Evolutionary conservation across 805 yeast genomes (phyloP).

Genomic region (Wickerhamiella sergipiensis): DNA sequence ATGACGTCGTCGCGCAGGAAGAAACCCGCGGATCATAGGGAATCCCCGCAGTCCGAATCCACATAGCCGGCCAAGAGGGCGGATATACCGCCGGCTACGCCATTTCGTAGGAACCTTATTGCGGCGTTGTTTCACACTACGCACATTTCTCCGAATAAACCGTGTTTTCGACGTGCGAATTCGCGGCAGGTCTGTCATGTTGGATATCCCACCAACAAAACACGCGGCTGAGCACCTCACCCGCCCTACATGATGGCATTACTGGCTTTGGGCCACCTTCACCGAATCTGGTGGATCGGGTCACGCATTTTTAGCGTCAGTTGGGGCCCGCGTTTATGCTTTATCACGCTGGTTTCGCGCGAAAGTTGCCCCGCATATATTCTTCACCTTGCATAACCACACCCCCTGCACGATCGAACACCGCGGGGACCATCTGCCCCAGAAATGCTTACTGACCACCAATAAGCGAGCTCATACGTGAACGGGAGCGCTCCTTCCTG

Average conservation of each 20-base stretch:
- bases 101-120: background rate
- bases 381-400: no score
- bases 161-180: background rate
- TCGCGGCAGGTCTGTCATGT: background rate
- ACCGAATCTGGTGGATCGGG: no score
- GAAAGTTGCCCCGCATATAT: no score
- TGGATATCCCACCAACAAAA: background rate
- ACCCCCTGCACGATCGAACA: background rate
- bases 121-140: background rate
- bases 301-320: no score
- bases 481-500: background rate
- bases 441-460: background rate
- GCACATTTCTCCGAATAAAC: background rate
- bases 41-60: background rate
- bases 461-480: background rate
- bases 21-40: background rate
- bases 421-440: background rate
- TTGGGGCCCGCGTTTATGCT: no score
- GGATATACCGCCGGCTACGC: background rate
- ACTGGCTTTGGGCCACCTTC: no score
- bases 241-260: no score
- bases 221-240: no score
- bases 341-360: no score
- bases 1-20: background rate
- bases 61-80: background rate